phyloP scores from a whole-genome alignment of 305 asterid genomes.

The Striga hermonthica region DNA sequence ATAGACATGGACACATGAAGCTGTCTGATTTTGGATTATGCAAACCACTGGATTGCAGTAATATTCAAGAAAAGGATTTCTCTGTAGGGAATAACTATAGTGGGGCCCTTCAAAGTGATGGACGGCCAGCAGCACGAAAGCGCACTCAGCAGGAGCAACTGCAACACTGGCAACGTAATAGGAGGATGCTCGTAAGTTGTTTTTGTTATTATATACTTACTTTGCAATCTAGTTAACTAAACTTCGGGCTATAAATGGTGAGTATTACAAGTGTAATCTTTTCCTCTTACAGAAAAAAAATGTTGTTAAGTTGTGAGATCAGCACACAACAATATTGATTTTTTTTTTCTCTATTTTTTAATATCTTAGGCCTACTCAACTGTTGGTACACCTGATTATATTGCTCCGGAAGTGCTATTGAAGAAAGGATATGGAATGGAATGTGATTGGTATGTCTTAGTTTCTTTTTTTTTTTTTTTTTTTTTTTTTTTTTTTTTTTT shows the following conservation, averaged over 20 bases:
- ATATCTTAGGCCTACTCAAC: constrained; percentile 80
- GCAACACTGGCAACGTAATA: constrained; percentile 87
- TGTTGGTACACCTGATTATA: constrained; percentile 95
- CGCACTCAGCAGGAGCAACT: constrained; percentile 96
- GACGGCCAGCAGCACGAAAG: constrained; percentile 72
- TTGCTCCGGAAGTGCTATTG: constrained; percentile 88
- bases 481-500: no score
- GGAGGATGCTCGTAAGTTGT: constrained; percentile 88
- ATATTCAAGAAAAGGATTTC: constrained; percentile 81
- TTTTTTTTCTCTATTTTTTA: constrained; percentile 16
- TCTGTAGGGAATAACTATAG: constrained; percentile 57
- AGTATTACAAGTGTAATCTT: constrained; percentile 9
- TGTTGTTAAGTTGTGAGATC: constrained; percentile 16
- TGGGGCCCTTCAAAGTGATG: constrained; percentile 81
- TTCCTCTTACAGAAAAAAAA: constrained; percentile 17
- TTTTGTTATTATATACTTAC: constrained; percentile 19
- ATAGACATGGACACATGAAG: constrained; percentile 86
- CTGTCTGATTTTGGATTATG: constrained; percentile 91
- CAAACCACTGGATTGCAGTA: constrained; percentile 87
- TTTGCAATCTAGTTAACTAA: not conserved
- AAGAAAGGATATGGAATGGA: constrained; percentile 94
- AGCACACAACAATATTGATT: not conserved
- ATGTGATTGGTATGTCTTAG: constrained; percentile 81
- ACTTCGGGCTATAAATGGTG: no score
- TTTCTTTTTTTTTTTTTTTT: constrained; percentile 22